Evolutionary conservation across 1,284 basidiomycete genomes (phyloP).

Genomic region (Fomitopsis palustris): DNA sequence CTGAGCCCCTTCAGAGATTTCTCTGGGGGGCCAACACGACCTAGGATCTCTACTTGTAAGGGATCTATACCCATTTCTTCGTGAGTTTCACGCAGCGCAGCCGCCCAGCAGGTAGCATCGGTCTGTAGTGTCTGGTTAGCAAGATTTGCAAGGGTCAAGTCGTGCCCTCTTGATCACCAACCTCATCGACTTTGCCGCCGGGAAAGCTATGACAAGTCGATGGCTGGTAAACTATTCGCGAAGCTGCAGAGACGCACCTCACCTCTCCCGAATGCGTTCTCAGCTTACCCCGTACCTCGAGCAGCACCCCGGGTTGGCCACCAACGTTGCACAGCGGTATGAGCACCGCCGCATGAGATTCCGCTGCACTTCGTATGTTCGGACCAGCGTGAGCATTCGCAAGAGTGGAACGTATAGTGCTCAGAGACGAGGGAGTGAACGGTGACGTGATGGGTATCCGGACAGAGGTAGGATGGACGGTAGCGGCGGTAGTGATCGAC

Average conservation of each 20-base stretch:
- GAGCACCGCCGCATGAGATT: constrained; percentile 60
- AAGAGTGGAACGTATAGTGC: constrained; percentile 39
- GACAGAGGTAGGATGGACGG: constrained; percentile 10
- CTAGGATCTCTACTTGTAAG: constrained; percentile 59
- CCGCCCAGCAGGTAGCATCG: constrained; percentile 49
- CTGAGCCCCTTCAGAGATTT: constrained; percentile 54
- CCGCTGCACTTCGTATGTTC: constrained; percentile 16
- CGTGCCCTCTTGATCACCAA: constrained; percentile 34
- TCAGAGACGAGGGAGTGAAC: constrained; percentile 37
- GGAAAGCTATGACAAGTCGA: constrained; percentile 54
- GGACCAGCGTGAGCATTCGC: constrained; percentile 12
- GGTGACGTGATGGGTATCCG: constrained; percentile 35
- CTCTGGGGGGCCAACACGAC: constrained; percentile 60
- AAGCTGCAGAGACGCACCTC: constrained; percentile 44
- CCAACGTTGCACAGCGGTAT: constrained; percentile 74
- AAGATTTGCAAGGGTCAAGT: not conserved
- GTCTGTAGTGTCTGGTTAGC: constrained; percentile 34
- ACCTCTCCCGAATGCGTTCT: constrained; percentile 78
- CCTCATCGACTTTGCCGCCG: constrained; percentile 69
- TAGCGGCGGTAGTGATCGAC: constrained; percentile 21
- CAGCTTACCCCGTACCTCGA: constrained; percentile 69
- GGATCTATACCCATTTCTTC: constrained; percentile 69
- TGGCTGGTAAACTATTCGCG: not conserved
- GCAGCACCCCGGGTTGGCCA: constrained; percentile 58
- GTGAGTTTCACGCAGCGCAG: constrained; percentile 68